These are phyloP conservation scores for Fonsecaea monophora DNA, from an alignment of 2,329 filamentous ascomycete species.

Conservation along the genomic window DNA sequence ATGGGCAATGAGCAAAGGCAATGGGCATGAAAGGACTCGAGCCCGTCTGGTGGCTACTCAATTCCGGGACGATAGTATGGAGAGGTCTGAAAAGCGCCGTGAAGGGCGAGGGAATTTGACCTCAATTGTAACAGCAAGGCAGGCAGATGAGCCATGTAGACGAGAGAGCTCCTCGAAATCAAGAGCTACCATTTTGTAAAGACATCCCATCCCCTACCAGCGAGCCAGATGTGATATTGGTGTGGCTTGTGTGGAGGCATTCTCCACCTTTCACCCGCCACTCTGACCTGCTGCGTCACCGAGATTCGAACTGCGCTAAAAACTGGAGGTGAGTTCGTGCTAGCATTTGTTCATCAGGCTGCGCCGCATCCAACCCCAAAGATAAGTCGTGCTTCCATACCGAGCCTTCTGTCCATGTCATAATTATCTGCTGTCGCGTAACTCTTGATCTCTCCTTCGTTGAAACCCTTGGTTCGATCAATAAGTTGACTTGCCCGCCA, in stretches of 20 bases:
- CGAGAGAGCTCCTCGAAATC: constrained; percentile 22
- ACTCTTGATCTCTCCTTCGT: background rate
- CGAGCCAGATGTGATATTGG: no score
- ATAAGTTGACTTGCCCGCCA: constrained; percentile 40
- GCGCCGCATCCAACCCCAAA: constrained; percentile 14
- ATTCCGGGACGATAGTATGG: constrained; percentile 25
- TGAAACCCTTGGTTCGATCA: background rate
- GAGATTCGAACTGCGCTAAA: background rate
- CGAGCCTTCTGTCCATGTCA: background rate
- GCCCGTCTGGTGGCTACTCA: constrained; percentile 25
- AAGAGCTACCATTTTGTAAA: constrained; percentile 15
- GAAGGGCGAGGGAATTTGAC: constrained; percentile 22
- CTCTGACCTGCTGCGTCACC: constrained; percentile 18
- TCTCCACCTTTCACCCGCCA: constrained; percentile 9
- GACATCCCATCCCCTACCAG: no score
- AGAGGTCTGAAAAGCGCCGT: constrained; percentile 26
- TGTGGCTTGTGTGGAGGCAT: constrained; percentile 4
- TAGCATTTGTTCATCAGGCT: constrained; percentile 12
- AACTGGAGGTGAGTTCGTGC: background rate
- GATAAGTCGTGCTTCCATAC: constrained; percentile 2
- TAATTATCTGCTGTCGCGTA: background rate
- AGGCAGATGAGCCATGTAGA: constrained; percentile 21
- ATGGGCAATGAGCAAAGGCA: background rate
- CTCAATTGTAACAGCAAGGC: constrained; percentile 29
- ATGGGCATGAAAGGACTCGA: constrained; percentile 5